Conservation (phyloP, 345 rosid genomes). For the Populus simonii region DNA sequence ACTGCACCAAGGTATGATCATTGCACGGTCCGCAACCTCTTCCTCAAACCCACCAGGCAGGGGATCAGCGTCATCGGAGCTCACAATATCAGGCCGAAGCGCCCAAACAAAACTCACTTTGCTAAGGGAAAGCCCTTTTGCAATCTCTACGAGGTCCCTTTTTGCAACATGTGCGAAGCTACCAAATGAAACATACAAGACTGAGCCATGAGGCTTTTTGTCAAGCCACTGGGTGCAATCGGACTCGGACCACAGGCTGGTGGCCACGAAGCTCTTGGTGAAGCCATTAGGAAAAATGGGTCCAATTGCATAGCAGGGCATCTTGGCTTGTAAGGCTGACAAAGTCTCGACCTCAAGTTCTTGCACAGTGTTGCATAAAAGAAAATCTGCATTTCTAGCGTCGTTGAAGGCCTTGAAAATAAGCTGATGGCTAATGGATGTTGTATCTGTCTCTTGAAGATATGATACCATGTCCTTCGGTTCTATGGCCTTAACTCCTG, state of each 20-base stretch:
- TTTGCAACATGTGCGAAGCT: conserved; percentile 69
- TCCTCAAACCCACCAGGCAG: conserved; percentile 52
- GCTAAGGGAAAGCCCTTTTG: conserved; percentile 52
- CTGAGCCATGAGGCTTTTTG: conserved; percentile 54
- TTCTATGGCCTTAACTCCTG: conserved; percentile 61
- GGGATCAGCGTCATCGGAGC: conserved; percentile 52
- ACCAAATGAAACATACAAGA: conserved; percentile 69
- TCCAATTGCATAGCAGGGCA: conserved; percentile 64
- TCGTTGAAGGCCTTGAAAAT: conserved; percentile 56
- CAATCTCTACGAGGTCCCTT: conserved; percentile 54
- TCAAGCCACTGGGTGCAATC: conserved; percentile 84
- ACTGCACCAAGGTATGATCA: conserved; percentile 73
- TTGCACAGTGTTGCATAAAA: conserved; percentile 64
- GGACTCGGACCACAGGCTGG: conserved; percentile 81
- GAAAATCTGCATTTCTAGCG: conserved; percentile 57
- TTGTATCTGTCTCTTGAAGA: conserved; percentile 58
- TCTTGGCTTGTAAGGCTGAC: conserved; percentile 38
- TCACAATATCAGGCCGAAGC: conserved; percentile 69
- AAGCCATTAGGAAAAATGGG: conserved; percentile 61
- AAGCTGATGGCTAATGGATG: conserved; percentile 54
- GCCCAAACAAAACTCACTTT: conserved; percentile 76
- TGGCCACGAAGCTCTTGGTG: conserved; percentile 44
- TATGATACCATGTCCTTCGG: conserved; percentile 66
- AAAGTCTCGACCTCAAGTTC: conserved; percentile 59
- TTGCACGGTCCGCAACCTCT: conserved; percentile 38